Evolutionary conservation across 148 eudicot genomes (phyloP), one percentile per base, ranked within the genome.

Genomic region (Camellia sinensis): DNA sequence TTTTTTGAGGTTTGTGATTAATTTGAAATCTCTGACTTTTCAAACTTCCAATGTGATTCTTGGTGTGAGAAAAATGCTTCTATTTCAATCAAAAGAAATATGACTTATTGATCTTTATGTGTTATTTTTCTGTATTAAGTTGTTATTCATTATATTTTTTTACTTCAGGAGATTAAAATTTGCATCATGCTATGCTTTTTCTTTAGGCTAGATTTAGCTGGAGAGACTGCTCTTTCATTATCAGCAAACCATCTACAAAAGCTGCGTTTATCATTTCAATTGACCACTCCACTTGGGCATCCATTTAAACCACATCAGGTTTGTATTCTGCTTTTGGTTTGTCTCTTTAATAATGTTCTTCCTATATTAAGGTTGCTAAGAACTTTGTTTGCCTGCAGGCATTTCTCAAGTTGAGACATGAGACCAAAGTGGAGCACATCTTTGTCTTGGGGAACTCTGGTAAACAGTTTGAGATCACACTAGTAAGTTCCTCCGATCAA

Each of bases 171-270:
- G 19, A 21, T 50, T 52, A 63, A 44, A 56, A 53, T 73, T 62
- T 72, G 61, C 29, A 67, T 72, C 75, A 48, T 57, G 46, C 0
- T 45, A 2, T 52, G 45, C 13, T 63, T 78, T 48, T 54, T 46
- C 40, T 73, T 79, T 89, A 96, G 98, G 87, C 84, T 96, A 80
- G 90, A 89, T 83, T 87, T 93, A 83, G 83, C 88, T 70, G 87
- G 86, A 65, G 85, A 86, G 65, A 87, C 84, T 83, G 86, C 86
- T 72, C 66, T 93, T 85, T 81, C 98, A 63, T 82, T 96, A 79
- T 91, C 91, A 65, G 99, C 99, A 73, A 96, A 91, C 82, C 99
- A 96, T 82, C 93, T 96, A 43, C 98, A 93, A 85, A 93, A 96
- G 91, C 82, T 96, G 87, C 93, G 87, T 45, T 64, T 96, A 82